Evolutionary conservation across 257 asterid species (phyloP).

Genomic region (Solanum clarkiae): DNA sequence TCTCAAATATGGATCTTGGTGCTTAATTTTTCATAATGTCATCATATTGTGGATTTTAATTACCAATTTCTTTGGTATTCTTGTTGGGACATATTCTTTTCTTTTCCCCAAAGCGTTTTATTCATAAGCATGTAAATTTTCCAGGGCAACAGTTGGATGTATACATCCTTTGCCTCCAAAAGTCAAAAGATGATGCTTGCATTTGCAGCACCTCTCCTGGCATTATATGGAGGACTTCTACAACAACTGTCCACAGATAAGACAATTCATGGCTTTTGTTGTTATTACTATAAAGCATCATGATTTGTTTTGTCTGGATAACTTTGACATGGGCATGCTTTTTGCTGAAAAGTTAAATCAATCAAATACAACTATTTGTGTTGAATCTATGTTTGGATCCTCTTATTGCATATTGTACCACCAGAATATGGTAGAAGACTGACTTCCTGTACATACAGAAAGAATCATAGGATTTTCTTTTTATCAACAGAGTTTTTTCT

Average conservation of each 20-base stretch:
- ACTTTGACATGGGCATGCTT: background rate
- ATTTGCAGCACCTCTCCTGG: conserved; percentile 3
- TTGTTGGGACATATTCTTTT: background rate
- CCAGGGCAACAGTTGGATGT: conserved; percentile 16
- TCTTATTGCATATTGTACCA: background rate
- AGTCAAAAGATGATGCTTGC: conserved; percentile 10
- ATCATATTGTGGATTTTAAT: background rate
- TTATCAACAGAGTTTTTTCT: background rate
- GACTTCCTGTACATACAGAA: background rate
- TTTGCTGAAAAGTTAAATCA: background rate
- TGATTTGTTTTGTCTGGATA: background rate
- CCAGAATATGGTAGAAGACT: background rate
- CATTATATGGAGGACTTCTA: background rate
- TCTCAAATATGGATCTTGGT: background rate
- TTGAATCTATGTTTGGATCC: background rate
- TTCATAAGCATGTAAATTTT: conserved; percentile 6
- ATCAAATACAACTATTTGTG: background rate
- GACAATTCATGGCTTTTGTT: background rate
- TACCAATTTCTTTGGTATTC: background rate
- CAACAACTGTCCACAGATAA: background rate
- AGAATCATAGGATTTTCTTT: background rate
- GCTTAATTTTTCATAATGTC: background rate
- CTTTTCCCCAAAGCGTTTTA: background rate
- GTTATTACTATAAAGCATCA: background rate
- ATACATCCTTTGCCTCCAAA: conserved; percentile 13